phyloP scores from a whole-genome alignment of 495 filamentous ascomycete genomes.

The Penicillium alfredii region DNA sequence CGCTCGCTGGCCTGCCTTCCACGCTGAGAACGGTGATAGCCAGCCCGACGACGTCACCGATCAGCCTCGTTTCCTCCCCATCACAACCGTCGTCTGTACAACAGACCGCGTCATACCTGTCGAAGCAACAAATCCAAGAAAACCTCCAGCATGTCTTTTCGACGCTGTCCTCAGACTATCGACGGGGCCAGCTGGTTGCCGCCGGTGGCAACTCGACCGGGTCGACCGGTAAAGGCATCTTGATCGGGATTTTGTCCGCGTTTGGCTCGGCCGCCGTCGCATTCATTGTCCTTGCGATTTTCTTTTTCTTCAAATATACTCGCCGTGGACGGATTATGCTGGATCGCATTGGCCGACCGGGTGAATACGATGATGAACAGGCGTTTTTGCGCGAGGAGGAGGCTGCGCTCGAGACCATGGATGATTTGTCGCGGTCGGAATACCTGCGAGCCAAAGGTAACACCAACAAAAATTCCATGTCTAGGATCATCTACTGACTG shows the following conservation, averaged over 20 bases:
- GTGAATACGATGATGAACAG: constrained; percentile 97
- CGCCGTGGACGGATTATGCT: constrained; percentile 83
- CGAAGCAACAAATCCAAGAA: constrained; percentile 22
- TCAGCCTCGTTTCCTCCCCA: constrained; percentile 16
- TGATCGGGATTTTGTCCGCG: constrained; percentile 94
- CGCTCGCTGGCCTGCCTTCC: constrained; percentile 35
- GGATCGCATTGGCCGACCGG: constrained; percentile 87
- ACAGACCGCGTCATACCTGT: constrained; percentile 15
- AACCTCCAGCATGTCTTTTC: constrained; percentile 29
- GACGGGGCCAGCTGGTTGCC: constrained; percentile 19
- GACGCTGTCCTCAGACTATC: constrained; percentile 24
- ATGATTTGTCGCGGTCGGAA: constrained; percentile 82
- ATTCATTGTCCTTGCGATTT: constrained; percentile 68
- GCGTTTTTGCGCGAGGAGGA: constrained; percentile 87
- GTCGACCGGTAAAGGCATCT: constrained; percentile 70
- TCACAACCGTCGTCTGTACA: constrained; percentile 3
- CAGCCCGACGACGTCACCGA: constrained; percentile 31
- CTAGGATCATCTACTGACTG: constrained; percentile 11
- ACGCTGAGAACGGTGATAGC: constrained; percentile 31
- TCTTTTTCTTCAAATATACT: constrained; percentile 95
- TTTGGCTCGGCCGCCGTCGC: constrained; percentile 89
- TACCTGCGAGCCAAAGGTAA: constrained; percentile 94
- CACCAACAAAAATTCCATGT: constrained; percentile 6
- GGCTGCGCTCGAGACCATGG: constrained; percentile 91
- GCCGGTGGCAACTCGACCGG: constrained; percentile 38